phyloP scores from a whole-genome alignment of 1,284 basidiomycete genomes.

The Farysia itapuensis region DNA sequence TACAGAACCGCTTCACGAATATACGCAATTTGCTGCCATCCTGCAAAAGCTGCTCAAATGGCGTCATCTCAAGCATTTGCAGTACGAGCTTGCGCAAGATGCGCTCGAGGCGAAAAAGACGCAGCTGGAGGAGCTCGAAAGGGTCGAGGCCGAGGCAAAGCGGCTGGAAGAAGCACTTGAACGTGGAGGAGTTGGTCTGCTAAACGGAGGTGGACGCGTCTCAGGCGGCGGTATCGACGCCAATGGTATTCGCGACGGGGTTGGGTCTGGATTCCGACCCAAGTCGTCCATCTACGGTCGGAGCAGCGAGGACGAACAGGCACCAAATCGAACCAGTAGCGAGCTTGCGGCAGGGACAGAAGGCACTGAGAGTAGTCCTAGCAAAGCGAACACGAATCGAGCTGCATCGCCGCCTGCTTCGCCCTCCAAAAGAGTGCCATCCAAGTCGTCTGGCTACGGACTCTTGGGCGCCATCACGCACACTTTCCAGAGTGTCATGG shows the following conservation, averaged over 20 bases:
- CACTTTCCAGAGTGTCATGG: slow-evolving; percentile 96
- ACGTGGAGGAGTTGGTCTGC: slow-evolving; percentile 44
- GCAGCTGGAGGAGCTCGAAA: slow-evolving; percentile 85
- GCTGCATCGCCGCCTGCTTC: slow-evolving; percentile 17
- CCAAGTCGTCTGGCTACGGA: slow-evolving; percentile 63
- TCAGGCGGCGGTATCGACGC: slow-evolving; percentile 24
- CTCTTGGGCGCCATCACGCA: slow-evolving; percentile 89
- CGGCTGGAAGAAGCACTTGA: slow-evolving; percentile 82
- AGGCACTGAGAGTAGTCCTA: background rate
- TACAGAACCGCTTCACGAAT: slow-evolving; percentile 94
- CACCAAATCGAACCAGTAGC: background rate
- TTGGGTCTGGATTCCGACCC: slow-evolving; percentile 27
- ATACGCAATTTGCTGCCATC: slow-evolving; percentile 88
- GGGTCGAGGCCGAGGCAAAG: slow-evolving; percentile 84
- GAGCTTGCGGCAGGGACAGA: background rate
- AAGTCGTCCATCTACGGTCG: slow-evolving; percentile 18
- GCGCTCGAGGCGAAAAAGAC: slow-evolving; percentile 82
- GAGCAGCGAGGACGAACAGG: slow-evolving; percentile 13
- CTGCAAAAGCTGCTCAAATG: slow-evolving; percentile 92
- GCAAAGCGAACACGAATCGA: slow-evolving; percentile 5
- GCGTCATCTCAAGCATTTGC: slow-evolving; percentile 96
- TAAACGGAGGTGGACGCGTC: slow-evolving; percentile 7
- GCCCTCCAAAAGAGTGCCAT: slow-evolving; percentile 25
- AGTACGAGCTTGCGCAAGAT: slow-evolving; percentile 95
- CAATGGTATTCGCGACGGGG: slow-evolving; percentile 32